phyloP scores from a whole-genome alignment of 2,329 filamentous ascomycete species.

The Fusarium metavorans region DNA sequence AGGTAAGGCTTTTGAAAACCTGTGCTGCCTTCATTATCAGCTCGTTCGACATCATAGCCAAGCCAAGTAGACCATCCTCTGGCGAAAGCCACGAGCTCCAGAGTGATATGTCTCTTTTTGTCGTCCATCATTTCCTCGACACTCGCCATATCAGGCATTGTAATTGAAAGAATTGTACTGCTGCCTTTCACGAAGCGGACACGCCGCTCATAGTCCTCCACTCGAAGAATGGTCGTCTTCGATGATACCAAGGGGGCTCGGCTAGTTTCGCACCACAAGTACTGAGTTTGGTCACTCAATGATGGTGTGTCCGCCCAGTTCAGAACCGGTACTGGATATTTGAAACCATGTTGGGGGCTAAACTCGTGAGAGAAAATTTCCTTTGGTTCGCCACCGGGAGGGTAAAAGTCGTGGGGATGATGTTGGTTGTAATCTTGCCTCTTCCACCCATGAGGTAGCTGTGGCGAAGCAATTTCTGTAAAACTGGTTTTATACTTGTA shows the following conservation, averaged over 20 bases:
- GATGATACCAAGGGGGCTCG: not conserved
- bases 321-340: constrained; percentile 7
- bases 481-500: not conserved
- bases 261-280: constrained; percentile 10
- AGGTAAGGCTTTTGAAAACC: not conserved
- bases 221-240: not conserved
- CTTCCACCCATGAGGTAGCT: not conserved
- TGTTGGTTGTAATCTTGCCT: not conserved
- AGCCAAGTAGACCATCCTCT: constrained; percentile 26
- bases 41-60: not conserved
- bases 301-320: constrained; percentile 6
- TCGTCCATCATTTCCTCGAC: not conserved
- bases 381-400: not conserved
- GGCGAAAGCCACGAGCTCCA: constrained; percentile 13
- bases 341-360: not conserved
- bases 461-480: not conserved
- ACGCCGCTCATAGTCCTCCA: constrained; percentile 6
- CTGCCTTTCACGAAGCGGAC: not conserved
- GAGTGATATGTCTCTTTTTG: not conserved
- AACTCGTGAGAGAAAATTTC: not conserved
- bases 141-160: not conserved
- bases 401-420: not conserved
- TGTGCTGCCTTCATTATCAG: not conserved
- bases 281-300: constrained; percentile 18
- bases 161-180: constrained; percentile 4